phyloP scores from a whole-genome alignment of 2,329 filamentous ascomycete species.

The Thielaviopsis cerberus region DNA sequence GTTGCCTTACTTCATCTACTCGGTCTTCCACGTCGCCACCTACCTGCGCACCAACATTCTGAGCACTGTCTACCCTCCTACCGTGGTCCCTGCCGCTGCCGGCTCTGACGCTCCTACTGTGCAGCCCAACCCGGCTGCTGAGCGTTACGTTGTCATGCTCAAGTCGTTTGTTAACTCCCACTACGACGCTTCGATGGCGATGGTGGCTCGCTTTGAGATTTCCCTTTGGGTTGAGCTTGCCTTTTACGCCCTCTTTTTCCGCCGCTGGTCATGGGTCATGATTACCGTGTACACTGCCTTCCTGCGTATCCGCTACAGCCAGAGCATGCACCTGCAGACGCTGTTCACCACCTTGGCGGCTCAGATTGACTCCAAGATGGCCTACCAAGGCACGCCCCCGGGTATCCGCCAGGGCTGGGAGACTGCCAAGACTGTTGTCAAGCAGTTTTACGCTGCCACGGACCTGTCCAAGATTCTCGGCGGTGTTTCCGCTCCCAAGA shows the following conservation, averaged over 20 bases:
- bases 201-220: constrained; percentile 80
- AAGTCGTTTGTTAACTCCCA: constrained; percentile 92
- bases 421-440: constrained; percentile 50
- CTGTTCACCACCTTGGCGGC: constrained; percentile 55
- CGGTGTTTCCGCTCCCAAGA: constrained; percentile 27
- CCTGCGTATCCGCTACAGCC: constrained; percentile 71
- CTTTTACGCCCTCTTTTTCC: constrained; percentile 67
- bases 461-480: constrained; percentile 9
- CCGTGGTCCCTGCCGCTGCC: constrained; percentile 32
- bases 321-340: constrained; percentile 84
- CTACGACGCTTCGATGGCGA: constrained; percentile 88
- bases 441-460: constrained; percentile 61
- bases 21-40: constrained; percentile 92
- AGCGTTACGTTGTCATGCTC: constrained; percentile 46
- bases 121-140: constrained; percentile 19
- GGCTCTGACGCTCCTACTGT: constrained; percentile 35
- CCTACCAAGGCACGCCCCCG: constrained; percentile 73
- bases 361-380: constrained; percentile 62
- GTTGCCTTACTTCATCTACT: constrained; percentile 90
- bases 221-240: constrained; percentile 68
- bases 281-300: constrained; percentile 75
- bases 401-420: constrained; percentile 65
- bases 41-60: constrained; percentile 89
- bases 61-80: constrained; percentile 59
- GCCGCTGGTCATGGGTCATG: constrained; percentile 78